These are phyloP conservation scores for Malus hybrid DNA, from an alignment of 331 rosid species.

Conservation along the genomic window DNA sequence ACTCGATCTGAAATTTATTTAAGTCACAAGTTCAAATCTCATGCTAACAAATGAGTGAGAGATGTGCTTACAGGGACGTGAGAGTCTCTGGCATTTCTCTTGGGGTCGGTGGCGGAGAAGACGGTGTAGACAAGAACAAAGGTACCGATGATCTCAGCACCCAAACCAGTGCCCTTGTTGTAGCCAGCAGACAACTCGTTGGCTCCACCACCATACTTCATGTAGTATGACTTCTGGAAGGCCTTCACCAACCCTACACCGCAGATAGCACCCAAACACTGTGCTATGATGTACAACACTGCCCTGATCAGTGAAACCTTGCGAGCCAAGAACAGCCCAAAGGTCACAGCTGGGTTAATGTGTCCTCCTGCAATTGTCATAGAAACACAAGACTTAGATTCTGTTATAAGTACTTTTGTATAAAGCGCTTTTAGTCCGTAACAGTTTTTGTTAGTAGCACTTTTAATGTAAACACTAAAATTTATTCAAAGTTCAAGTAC, in stretches of 20 bases:
- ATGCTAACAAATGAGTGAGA: not conserved
- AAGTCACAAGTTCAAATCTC: not conserved
- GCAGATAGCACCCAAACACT: slow-evolving; percentile 66
- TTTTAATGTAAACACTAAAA: not conserved
- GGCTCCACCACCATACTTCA: slow-evolving; percentile 53
- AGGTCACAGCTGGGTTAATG: slow-evolving; percentile 84
- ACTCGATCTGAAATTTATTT: not conserved
- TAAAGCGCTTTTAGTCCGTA: not conserved
- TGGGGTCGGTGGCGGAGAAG: too few species aligned
- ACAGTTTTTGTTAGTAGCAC: not conserved
- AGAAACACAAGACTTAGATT: not conserved
- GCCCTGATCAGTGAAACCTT: slow-evolving; percentile 75
- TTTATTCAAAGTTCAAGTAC: not conserved
- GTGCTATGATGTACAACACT: slow-evolving; percentile 65
- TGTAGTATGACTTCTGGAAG: slow-evolving; percentile 53
- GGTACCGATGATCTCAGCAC: slow-evolving; percentile 93
- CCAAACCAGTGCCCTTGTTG: slow-evolving; percentile 71
- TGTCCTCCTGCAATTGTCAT: slow-evolving; percentile 57
- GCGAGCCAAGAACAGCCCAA: slow-evolving; percentile 66
- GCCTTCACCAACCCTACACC: slow-evolving; percentile 79
- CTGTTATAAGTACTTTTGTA: not conserved
- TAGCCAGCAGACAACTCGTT: slow-evolving; percentile 41
- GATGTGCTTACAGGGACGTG: slow-evolving; percentile 71
- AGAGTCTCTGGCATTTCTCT: slow-evolving; percentile 33
- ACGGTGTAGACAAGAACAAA: slow-evolving; percentile 27